Base-by-base conservation (phyloP, 805 yeast species). In the Kodamaea fukazawae region DNA sequence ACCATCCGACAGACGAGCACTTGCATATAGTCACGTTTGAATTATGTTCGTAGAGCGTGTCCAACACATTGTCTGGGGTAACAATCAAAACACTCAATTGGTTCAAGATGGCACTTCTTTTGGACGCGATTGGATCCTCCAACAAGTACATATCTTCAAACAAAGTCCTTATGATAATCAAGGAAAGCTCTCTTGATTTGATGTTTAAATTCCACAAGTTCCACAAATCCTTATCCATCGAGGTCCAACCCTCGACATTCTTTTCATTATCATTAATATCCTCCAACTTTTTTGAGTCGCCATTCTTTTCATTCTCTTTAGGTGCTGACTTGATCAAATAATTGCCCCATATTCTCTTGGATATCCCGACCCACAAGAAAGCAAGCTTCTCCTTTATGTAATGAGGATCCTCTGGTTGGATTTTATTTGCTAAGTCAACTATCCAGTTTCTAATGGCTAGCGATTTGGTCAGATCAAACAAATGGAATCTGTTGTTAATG, bases 101-200 rank as follows among this genome's bases (percentile, higher is more conserved):
- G 36, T 84, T 83, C 28, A 91, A 72, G 1, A 85, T 75, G n/a
- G 79, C 73, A 41, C 83, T 78, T 53, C 98, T 73, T 49, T 80
- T 83, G 25, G 90, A 72, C 2, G 96, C 96, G 14, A 88, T 77
- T 16, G 96, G 84, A 57, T 93, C 99, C 49, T 93, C 98, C 34
- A 93, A 70, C 37, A 95, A 68, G 56, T 88, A 93, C 8, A 93
- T 79, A 57, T 93, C 99, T 63, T 93, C 99, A 56, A 91, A 93
- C 12, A 93, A 63, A 3, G 95, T 88, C 54, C 96, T 71, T 48
- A 87, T 76, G 4, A 93, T 84, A 34, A 85, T 78, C 16, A 91
- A 65, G 2, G 90, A 71, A 35, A 93, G 66, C 55, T 89, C 96
- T 46, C 96, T 71, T 3, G 90, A 73, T 16, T 78, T 74, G 12